Base-by-base conservation (phyloP, 345 rosid genomes). In the Fremontodendron californicum region DNA sequence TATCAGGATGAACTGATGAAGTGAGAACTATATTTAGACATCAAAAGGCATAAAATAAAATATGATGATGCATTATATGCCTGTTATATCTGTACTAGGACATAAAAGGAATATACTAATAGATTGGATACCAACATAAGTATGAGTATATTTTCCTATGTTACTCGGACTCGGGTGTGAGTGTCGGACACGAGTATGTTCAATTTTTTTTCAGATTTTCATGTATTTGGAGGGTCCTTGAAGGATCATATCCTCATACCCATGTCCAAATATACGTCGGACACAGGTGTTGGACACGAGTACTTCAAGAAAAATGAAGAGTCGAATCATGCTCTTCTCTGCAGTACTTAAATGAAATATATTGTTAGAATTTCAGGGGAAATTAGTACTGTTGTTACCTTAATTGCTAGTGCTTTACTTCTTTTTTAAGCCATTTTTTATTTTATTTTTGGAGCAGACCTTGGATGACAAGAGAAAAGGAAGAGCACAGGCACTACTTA, bases 381-480 rank as follows among this genome's bases (percentile, higher is more conserved):
- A 27, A 33, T 0, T 27, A 1, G 40, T 70, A 16, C 21, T 70
- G 8, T 8, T 46, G 8, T 66, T 21, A 66, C 9, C 39, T 70
- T 29, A 29, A 4, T 3, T 70, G 7, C 21, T 5, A 29, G 42
- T 0, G 25, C 1, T 61, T 49, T 74, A 27, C 16, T 13, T 60
- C 13, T 60, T 60, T 74, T 60, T 3, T 74, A 61, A 57, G 13
- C 27, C 49, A 4, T 39, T 27, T 43, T 42, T 42, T 15, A 25
- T 31, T 48, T 16, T 18, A 49, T 48, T 33, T 69, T 35, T 83
- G 82, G 77, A 42, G 57, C 92, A 94, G 98, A 91, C 90, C 19
- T 75, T 94, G 86, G 96, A 89, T 48, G 92, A 91, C 33, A 86
- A 86, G 84, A 92, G 89, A 77, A 90, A 92, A 79, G 88, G 87